Conservation (phyloP, 1,284 basidiomycete genomes). For the Cronartium quercuum region DNA sequence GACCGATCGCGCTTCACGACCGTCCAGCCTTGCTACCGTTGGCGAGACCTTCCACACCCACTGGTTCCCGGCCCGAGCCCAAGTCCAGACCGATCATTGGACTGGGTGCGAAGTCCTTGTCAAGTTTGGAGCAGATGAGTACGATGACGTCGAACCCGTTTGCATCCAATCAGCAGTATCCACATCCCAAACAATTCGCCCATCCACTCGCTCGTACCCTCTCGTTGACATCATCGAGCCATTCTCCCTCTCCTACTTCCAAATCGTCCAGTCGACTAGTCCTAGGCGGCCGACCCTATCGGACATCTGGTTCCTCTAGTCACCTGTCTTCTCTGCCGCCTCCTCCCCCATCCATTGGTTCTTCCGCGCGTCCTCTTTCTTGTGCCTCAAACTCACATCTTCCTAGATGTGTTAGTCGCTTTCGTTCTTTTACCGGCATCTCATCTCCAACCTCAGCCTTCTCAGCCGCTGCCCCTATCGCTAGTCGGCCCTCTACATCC, state of each 20-base stretch:
- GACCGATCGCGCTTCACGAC: no score
- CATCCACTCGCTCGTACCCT: not conserved
- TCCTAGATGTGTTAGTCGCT: not conserved
- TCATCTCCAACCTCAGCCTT: not conserved
- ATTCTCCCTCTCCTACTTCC: not conserved
- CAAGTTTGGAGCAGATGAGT: no score
- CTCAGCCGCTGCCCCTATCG: not conserved
- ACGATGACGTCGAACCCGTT: no score
- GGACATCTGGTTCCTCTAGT: not conserved
- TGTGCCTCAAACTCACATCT: not conserved
- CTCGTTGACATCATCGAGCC: not conserved
- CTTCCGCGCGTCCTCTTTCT: not conserved
- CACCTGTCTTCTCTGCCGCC: not conserved
- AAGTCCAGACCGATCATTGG: no score
- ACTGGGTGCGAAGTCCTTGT: no score
- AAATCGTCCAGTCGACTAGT: not conserved
- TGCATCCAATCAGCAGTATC: not conserved
- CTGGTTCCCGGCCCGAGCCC: no score
- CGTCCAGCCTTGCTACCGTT: no score
- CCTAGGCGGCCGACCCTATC: not conserved
- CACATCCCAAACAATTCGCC: not conserved
- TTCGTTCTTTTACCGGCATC: slow-evolving; percentile 4
- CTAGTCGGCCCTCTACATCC: not conserved
- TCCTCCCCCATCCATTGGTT: not conserved
- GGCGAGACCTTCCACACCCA: no score